Evolutionary conservation across 2,329 filamentous ascomycete genomes (phyloP).

Genomic region (Aureobasidium sp.): DNA sequence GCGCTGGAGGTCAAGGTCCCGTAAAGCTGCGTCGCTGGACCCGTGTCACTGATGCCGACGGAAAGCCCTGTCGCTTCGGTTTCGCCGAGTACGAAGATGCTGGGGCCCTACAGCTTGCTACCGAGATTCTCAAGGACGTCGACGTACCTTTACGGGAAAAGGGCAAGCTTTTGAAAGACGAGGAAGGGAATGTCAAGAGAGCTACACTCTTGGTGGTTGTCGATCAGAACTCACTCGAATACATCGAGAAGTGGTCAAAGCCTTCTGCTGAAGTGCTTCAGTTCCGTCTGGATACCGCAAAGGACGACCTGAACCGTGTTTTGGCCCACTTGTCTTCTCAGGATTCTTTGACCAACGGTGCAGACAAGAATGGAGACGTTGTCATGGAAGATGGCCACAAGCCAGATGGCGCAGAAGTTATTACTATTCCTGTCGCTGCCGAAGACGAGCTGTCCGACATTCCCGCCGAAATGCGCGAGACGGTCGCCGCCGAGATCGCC

Average conservation of each 20-base stretch:
- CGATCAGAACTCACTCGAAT: slow-evolving; percentile 74
- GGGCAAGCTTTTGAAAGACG: slow-evolving; percentile 33
- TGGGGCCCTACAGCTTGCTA: slow-evolving; percentile 75
- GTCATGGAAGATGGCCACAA: slow-evolving; percentile 55
- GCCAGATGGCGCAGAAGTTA: slow-evolving; percentile 66
- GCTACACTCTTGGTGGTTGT: slow-evolving; percentile 46
- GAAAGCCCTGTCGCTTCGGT: slow-evolving; percentile 79
- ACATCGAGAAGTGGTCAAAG: slow-evolving; percentile 71
- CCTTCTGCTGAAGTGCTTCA: slow-evolving; percentile 54
- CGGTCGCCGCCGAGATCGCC: slow-evolving; percentile 86
- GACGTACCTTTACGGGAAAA: slow-evolving; percentile 75
- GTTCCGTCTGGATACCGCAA: slow-evolving; percentile 61
- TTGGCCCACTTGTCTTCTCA: slow-evolving; percentile 37
- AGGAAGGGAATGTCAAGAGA: slow-evolving; percentile 33
- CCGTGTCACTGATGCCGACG: slow-evolving; percentile 64
- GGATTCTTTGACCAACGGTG: slow-evolving; percentile 17
- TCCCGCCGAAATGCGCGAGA: slow-evolving; percentile 90
- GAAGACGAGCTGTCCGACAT: slow-evolving; percentile 96
- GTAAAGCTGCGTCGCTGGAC: slow-evolving; percentile 69
- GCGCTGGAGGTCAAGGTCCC: slow-evolving; percentile 56
- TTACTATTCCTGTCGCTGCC: slow-evolving; percentile 73
- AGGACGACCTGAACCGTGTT: slow-evolving; percentile 57
- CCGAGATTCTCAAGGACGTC: slow-evolving; percentile 75
- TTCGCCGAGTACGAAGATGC: slow-evolving; percentile 94
- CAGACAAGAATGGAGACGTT: slow-evolving; percentile 59